phyloP scores from a whole-genome alignment of 192 early-diverging fungal genomes.

The Gamsiella multidivaricata region DNA sequence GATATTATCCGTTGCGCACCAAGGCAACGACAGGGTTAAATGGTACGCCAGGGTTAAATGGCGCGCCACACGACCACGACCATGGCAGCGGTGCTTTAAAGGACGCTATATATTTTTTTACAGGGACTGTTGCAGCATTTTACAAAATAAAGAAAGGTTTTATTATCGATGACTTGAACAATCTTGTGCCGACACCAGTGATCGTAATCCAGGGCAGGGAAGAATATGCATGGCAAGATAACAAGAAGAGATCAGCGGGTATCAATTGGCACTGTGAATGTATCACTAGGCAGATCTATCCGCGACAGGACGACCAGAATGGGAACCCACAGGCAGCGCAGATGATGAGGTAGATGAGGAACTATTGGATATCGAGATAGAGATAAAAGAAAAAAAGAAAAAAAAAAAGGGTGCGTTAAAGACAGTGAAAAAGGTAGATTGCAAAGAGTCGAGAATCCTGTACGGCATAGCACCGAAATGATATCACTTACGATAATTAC shows the following conservation, averaged over 20 bases:
- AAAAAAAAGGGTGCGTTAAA: not conserved
- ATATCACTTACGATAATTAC: conserved; percentile 63
- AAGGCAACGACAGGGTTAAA: conserved; percentile 42
- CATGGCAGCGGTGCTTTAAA: conserved; percentile 8
- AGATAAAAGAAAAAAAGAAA: not conserved
- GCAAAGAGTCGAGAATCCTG: not conserved
- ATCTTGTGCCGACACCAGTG: too few relatives aligned
- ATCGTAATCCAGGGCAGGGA: too few relatives aligned
- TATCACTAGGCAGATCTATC: too few relatives aligned
- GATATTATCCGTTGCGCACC: conserved; percentile 97
- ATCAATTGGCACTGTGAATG: too few relatives aligned
- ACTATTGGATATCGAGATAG: conserved; percentile 38
- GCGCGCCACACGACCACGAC: too few relatives aligned
- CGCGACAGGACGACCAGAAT: conserved; percentile 39
- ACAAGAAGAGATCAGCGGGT: too few relatives aligned
- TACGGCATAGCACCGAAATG: not conserved
- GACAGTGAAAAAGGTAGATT: not conserved
- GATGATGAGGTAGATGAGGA: conserved; percentile 82
- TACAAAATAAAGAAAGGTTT: conserved; percentile 5
- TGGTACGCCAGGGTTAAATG: too few relatives aligned
- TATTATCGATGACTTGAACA: too few relatives aligned
- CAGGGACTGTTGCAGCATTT: conserved; percentile 1
- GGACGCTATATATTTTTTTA: too few relatives aligned
- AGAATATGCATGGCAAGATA: too few relatives aligned
- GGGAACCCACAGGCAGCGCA: conserved; percentile 87